Percentiles rank a stretch among this genome's conserved stretches.
Conservation (phyloP, 306 rosid genomes). For the Cicer judaicum region DNA sequence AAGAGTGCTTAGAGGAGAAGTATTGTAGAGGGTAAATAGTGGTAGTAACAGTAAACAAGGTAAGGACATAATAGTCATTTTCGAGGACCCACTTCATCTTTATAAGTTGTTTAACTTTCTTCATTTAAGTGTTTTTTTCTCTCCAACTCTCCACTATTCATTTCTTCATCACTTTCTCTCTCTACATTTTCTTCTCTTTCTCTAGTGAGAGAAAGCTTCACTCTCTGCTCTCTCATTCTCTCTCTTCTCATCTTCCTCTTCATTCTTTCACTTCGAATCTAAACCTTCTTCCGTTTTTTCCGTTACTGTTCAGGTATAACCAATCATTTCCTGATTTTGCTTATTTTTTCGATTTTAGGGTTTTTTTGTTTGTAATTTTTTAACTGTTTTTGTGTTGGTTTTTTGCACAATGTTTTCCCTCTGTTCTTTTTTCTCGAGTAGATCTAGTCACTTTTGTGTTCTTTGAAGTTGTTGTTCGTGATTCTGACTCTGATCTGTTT, state of each 20-base stretch:
- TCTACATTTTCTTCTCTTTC: not conserved
- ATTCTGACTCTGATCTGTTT: constrained; percentile 34
- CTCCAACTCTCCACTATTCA: not conserved
- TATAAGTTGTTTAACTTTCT: constrained; percentile 33
- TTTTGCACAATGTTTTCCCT: not conserved
- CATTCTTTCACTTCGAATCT: not conserved
- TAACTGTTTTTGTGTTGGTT: not conserved
- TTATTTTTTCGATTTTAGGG: constrained; percentile 27
- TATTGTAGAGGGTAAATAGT: not conserved
- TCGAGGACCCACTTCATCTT: constrained; percentile 50
- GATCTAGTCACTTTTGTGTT: constrained; percentile 37
- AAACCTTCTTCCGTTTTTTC: not conserved
- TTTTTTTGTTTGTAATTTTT: not conserved
- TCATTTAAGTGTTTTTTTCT: constrained; percentile 30
- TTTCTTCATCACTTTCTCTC: not conserved
- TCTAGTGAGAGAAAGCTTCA: constrained; percentile 27
- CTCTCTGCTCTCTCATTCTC: not conserved
- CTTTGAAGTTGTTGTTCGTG: not conserved
- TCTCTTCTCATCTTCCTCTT: not conserved
- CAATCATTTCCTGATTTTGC: not conserved
- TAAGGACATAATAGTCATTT: constrained; percentile 65
- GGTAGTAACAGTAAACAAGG: not conserved
- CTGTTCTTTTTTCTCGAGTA: not conserved
- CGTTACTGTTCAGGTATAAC: constrained; percentile 24
- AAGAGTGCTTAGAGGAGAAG: not conserved